These are phyloP conservation scores for Starmerella cellae DNA, from an alignment of 805 yeast genomes.

Conservation along the genomic window DNA sequence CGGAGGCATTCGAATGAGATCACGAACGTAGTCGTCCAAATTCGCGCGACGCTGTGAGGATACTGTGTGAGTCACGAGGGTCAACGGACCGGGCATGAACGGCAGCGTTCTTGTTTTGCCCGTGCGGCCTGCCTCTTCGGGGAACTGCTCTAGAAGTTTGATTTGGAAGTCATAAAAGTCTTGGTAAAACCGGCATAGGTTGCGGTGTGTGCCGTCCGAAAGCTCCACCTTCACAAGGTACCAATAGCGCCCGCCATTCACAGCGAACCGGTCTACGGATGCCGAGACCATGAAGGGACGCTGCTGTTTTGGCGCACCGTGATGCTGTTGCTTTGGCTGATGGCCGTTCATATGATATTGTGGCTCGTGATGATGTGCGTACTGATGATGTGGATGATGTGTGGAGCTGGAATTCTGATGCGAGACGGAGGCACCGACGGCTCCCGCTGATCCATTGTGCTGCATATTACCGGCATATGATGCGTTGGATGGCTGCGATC, in stretches of 20 bases:
- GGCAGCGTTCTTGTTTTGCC: constrained; percentile 73
- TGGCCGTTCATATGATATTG: background rate
- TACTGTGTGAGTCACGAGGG: constrained; percentile 71
- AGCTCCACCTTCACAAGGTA: constrained; percentile 58
- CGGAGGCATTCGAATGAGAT: constrained; percentile 55
- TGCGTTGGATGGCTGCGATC: background rate
- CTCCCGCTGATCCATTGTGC: background rate
- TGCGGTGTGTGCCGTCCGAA: constrained; percentile 54
- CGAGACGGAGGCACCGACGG: background rate
- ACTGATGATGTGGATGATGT: background rate
- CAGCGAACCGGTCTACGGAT: constrained; percentile 62
- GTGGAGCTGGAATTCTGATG: background rate
- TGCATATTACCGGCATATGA: no score
- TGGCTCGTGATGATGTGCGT: background rate
- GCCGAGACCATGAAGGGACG: constrained; percentile 40
- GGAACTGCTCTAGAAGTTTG: constrained; percentile 65
- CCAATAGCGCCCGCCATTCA: constrained; percentile 82
- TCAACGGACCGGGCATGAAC: constrained; percentile 89
- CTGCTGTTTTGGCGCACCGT: background rate
- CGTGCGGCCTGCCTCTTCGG: constrained; percentile 82
- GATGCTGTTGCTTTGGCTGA: background rate
- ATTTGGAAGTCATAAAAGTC: constrained; percentile 94
- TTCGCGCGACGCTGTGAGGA: constrained; percentile 43
- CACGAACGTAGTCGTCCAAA: constrained; percentile 43
- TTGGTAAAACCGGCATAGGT: constrained; percentile 78